Conservation (phyloP, 2,329 filamentous ascomycete genomes). For the Meredithiella fracta region DNA sequence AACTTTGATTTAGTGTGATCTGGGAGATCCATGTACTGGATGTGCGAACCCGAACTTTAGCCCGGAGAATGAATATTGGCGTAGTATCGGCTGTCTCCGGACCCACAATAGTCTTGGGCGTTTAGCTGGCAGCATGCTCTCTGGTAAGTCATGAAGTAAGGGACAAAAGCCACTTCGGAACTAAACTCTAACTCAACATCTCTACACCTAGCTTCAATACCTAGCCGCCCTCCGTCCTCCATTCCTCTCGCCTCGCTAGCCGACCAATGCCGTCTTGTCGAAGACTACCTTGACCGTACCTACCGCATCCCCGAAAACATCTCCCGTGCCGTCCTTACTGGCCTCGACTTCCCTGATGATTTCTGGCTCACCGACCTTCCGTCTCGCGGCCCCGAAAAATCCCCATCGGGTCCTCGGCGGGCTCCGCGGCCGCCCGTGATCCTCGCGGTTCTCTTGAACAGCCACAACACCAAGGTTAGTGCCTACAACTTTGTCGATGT, state of each 20-base stretch:
- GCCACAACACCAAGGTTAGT: constrained; percentile 32
- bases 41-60: constrained; percentile 4
- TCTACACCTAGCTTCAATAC: neutral
- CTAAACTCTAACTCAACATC: too few relatives aligned
- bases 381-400: neutral
- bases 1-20: constrained; percentile 8
- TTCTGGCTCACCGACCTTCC: constrained; percentile 31
- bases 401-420: constrained; percentile 18
- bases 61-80: constrained; percentile 8
- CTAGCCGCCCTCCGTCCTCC: neutral
- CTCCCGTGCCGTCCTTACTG: constrained; percentile 26
- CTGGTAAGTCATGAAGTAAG: constrained; percentile 8
- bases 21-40: constrained; percentile 5
- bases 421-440: constrained; percentile 31
- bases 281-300: constrained; percentile 32
- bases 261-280: constrained; percentile 27
- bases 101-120: constrained; percentile 6
- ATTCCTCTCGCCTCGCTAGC: neutral
- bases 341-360: constrained; percentile 37
- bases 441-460: constrained; percentile 33
- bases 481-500: constrained; percentile 37
- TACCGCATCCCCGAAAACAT: constrained; percentile 28
- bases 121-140: constrained; percentile 8
- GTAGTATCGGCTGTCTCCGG: constrained; percentile 11
- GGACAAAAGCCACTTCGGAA: too few relatives aligned